Conservation (phyloP, 2,329 filamentous ascomycete species). For the Alternaria infectoria region DNA sequence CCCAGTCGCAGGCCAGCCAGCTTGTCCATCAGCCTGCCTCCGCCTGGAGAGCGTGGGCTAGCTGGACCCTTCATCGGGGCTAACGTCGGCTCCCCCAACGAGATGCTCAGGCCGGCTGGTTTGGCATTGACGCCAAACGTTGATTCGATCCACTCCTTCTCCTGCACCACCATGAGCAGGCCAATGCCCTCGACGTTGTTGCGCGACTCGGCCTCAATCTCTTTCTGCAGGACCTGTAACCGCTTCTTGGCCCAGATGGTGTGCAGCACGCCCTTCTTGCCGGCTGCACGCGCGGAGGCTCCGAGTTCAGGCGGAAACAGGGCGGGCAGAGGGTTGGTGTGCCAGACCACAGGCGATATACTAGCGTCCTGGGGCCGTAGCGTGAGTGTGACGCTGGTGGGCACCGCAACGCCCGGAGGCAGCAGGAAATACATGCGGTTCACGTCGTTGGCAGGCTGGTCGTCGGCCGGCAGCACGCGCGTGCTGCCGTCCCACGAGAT, state of each 20-base stretch:
- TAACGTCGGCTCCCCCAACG: conserved; percentile 43
- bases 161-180: conserved; percentile 80
- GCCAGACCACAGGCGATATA: conserved; percentile 56
- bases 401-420: conserved; percentile 73
- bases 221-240: conserved; percentile 73
- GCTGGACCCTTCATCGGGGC: conserved; percentile 61
- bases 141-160: conserved; percentile 83
- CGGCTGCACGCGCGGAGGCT: conserved; percentile 67
- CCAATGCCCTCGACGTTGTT: conserved; percentile 82
- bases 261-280: conserved; percentile 82
- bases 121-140: conserved; percentile 71
- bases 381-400: conserved; percentile 72
- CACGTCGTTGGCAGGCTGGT: conserved; percentile 57
- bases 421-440: conserved; percentile 82
- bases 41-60: conserved; percentile 66
- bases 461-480: conserved; percentile 70
- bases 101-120: conserved; percentile 49
- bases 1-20: conserved; percentile 78
- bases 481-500: conserved; percentile 85
- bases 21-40: conserved; percentile 78
- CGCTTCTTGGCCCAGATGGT: conserved; percentile 90
- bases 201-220: conserved; percentile 76
- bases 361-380: conserved; percentile 56
- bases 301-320: conserved; percentile 82
- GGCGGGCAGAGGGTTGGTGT: conserved; percentile 81